Conservation (phyloP, 768 basidiomycete genomes). For the Trametes coccinea region DNA sequence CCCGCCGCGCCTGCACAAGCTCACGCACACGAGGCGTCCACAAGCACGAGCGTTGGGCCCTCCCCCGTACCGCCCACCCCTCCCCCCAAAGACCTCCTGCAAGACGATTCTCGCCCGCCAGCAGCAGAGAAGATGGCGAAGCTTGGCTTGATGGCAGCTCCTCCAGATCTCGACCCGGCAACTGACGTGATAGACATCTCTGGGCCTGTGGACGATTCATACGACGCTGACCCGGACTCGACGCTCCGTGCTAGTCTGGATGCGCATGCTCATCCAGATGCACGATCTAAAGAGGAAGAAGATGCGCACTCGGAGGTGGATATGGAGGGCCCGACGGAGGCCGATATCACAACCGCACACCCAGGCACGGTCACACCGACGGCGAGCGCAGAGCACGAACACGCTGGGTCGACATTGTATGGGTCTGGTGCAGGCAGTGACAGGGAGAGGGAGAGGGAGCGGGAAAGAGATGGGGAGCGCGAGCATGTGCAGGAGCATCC, state of each 20-base stretch:
- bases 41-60: neutral
- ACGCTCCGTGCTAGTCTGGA: constrained; percentile 13
- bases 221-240: constrained; percentile 16
- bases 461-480: neutral
- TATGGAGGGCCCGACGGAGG: constrained; percentile 8
- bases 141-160: constrained; percentile 13
- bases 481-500: constrained; percentile 33
- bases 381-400: constrained; percentile 10
- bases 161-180: constrained; percentile 11
- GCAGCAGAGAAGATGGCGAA: constrained; percentile 11
- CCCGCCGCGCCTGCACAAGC: neutral
- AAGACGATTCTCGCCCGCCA: neutral
- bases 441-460: neutral
- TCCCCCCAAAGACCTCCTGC: constrained; percentile 2
- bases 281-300: neutral
- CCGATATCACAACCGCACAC: constrained; percentile 2
- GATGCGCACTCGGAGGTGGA: neutral
- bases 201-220: constrained; percentile 3
- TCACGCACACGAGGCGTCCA: neutral
- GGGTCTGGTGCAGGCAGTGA: constrained; percentile 1
- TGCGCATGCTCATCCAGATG: neutral
- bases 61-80: constrained; percentile 10
- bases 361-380: neutral
- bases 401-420: constrained; percentile 8
- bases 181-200: constrained; percentile 13